Evolutionary conservation across 106 monocot genomes (phyloP), one percentile per base, ranked within the genome.

Genomic region (Dendrobium chrysotoxum): DNA sequence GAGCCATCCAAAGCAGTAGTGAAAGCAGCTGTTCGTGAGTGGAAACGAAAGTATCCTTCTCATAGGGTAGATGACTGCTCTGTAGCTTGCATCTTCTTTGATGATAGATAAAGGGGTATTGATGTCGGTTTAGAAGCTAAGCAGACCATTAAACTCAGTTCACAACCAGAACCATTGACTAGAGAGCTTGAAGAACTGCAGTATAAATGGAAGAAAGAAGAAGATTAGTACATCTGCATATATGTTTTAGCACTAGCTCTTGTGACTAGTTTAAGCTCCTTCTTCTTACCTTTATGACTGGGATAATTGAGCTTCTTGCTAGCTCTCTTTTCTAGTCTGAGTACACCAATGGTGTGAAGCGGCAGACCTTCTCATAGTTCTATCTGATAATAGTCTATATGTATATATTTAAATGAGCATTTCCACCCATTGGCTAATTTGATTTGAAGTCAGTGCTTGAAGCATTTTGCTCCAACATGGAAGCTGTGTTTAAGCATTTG

Each of bases 21-120:
- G 50, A 85, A 84, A 75, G 93, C 87, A 0, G 93, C 96, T 2
- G 83, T 77, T 30, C 84, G 80, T 1, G 87, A 84, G 3, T 96
- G 96, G 96, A 86, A 76, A 40, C 28, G 53, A 70, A 94, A 85
- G 84, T 94, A 80, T 64, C 92, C 96, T 39, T 55, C 88, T 54
- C 90, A 90, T 0, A 91, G 79, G 53, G 80, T 82, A 12, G 96
- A 96, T 40, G 96, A 96, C 67, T 96, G 96, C 88, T 85, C 93
- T 44, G 96, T 83, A 38, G 80, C 86, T 44, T 96, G 96, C 86
- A 79, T 96, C 10, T 93, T 92, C 78, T 81, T 96, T 39, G 82
- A 86, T 30, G 85, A 96, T 13, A 67, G 78, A 15, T 80, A 31
- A 75, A n/a, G 61, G 1, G 13, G 50, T 11, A 50, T 50, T 13